Evolutionary conservation across 2,329 filamentous ascomycete genomes (phyloP).

Genomic region (Colletotrichum tropicale): DNA sequence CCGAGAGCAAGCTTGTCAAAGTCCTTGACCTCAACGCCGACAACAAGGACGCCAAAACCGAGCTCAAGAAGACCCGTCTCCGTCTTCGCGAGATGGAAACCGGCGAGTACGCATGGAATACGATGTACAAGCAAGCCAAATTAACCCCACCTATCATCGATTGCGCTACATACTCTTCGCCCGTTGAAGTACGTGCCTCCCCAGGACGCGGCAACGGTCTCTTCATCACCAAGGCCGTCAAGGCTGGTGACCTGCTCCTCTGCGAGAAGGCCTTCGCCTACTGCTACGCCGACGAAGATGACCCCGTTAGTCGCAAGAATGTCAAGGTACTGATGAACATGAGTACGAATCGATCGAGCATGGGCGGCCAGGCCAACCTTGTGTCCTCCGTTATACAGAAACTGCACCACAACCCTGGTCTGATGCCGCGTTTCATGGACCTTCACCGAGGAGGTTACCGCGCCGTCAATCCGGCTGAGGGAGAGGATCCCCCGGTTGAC

Average conservation of each 20-base stretch:
- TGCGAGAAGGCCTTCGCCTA: conserved; percentile 62
- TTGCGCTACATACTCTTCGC: conserved; percentile 47
- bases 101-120: conserved; percentile 42
- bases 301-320: conserved; percentile 3
- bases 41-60: conserved; percentile 32
- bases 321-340: conserved; percentile 40
- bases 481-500: conserved; percentile 48
- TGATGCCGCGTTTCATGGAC: neutral
- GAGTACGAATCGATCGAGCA: conserved; percentile 29
- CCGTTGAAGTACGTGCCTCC: conserved; percentile 44
- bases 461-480: conserved; percentile 28
- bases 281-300: conserved; percentile 29
- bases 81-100: conserved; percentile 41
- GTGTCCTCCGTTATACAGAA: conserved; percentile 48
- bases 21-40: conserved; percentile 36
- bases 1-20: conserved; percentile 32
- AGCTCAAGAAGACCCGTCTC: conserved; percentile 31
- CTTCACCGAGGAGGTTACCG: conserved; percentile 26
- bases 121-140: conserved; percentile 40
- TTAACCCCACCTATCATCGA: conserved; percentile 46
- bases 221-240: conserved; percentile 52
- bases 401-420: conserved; percentile 37
- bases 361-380: conserved; percentile 46
- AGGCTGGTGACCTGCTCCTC: conserved; percentile 54
- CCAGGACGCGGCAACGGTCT: conserved; percentile 50